These are phyloP conservation scores for Phaeotremella fagi DNA, from an alignment of 768 basidiomycete genomes.

Conservation along the genomic window DNA sequence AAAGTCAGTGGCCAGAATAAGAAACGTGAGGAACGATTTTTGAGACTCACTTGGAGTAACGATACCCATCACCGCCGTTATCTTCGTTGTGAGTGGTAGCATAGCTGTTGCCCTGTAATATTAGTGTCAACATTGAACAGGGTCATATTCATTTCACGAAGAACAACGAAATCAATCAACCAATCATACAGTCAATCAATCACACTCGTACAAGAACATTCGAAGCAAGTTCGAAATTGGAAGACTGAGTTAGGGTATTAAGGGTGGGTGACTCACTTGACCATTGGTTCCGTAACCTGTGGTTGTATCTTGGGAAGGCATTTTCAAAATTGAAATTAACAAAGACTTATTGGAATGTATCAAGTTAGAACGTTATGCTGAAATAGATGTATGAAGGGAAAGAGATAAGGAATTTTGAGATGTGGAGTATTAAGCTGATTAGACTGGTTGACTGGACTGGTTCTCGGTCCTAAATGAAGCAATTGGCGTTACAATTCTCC, in stretches of 20 bases:
- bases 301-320: not conserved
- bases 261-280: constrained; percentile 1
- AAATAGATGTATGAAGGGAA: not conserved
- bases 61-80: constrained; percentile 11
- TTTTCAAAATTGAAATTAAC: not conserved
- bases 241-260: not conserved
- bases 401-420: not conserved
- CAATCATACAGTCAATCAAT: too few species aligned
- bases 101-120: constrained; percentile 9
- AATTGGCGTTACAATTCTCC: not conserved
- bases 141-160: too few species aligned
- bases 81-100: constrained; percentile 5
- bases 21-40: not conserved
- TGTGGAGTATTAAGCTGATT: too few species aligned
- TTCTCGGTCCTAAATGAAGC: not conserved
- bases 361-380: not conserved
- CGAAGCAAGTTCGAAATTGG: not conserved
- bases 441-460: not conserved
- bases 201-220: too few species aligned
- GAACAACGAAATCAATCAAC: too few species aligned
- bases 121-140: not conserved
- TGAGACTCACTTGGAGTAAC: constrained; percentile 12
- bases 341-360: not conserved
- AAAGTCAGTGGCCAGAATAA: not conserved
- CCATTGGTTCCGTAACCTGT: constrained; percentile 8